Evolutionary conservation across 2,329 filamentous ascomycete genomes (phyloP).

Genomic region (Trichoderma oligosporum): DNA sequence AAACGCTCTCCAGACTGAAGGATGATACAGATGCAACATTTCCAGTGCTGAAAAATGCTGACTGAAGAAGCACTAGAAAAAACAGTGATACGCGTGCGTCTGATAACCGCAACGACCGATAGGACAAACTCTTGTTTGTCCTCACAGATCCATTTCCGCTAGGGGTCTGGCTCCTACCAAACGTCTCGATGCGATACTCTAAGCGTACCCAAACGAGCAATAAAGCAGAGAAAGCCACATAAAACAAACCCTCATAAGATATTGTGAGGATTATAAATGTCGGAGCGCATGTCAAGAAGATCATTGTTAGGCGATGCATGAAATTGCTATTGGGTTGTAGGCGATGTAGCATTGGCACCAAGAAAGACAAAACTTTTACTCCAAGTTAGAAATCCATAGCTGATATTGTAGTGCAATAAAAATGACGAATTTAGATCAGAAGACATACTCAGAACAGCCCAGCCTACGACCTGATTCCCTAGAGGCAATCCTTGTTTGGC

Average conservation of each 20-base stretch:
- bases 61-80: conserved; percentile 92
- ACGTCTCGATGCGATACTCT: conserved; percentile 64
- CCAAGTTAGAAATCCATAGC: not conserved
- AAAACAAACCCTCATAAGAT: conserved; percentile 95
- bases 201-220: conserved; percentile 88
- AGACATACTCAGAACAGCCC: conserved; percentile 66
- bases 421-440: not conserved
- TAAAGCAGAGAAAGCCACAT: conserved; percentile 79
- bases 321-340: conserved; percentile 81
- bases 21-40: conserved; percentile 92
- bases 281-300: conserved; percentile 90
- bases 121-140: conserved; percentile 27
- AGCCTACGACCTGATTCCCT: conserved; percentile 84
- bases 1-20: conserved; percentile 89
- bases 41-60: conserved; percentile 93
- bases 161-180: conserved; percentile 10
- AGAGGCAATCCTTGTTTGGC: conserved; percentile 78
- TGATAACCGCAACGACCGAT: conserved; percentile 70
- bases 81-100: conserved; percentile 88
- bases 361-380: conserved; percentile 64
- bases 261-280: conserved; percentile 95
- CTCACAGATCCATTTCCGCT: not conserved
- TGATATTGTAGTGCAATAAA: conserved; percentile 20
- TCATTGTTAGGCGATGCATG: conserved; percentile 79
- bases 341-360: conserved; percentile 77